phyloP scores from a whole-genome alignment of 345 rosid species.

The Eucalyptus tenuipes region DNA sequence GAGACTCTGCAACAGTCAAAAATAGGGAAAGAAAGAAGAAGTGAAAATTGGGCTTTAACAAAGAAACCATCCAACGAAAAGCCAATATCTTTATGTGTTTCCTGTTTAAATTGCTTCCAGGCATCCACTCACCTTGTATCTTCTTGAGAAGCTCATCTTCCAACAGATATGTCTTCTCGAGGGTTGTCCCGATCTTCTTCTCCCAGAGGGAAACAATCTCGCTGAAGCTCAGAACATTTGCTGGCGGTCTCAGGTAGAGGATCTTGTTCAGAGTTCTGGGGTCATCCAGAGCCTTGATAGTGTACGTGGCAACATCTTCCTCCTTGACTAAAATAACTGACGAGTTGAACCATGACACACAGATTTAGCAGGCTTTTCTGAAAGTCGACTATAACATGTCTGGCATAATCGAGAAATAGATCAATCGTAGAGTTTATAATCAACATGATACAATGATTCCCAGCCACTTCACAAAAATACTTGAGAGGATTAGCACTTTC shows the following conservation, averaged over 20 bases:
- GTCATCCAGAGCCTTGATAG: conserved; percentile 16
- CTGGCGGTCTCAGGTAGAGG: conserved; percentile 6
- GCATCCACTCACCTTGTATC: conserved; percentile 6
- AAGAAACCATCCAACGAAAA: background rate
- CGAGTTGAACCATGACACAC: background rate
- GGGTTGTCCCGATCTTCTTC: conserved; percentile 15
- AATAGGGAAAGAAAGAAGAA: background rate
- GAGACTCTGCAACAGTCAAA: background rate
- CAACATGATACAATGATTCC: background rate
- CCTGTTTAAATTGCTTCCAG: background rate
- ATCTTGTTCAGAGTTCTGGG: conserved; percentile 22
- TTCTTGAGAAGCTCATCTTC: conserved; percentile 13
- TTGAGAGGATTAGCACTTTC: background rate
- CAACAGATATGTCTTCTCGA: conserved; percentile 5
- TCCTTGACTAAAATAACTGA: background rate
- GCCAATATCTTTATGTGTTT: background rate
- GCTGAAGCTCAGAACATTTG: conserved; percentile 4
- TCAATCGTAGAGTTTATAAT: background rate
- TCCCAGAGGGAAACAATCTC: conserved; percentile 16
- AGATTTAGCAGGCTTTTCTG: background rate
- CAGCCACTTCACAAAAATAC: background rate
- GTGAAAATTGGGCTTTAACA: background rate
- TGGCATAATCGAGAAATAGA: background rate
- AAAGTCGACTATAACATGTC: background rate
- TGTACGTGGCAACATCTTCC: conserved; percentile 6